phyloP scores from a whole-genome alignment of 768 basidiomycete species.

The Trametes cingulata region DNA sequence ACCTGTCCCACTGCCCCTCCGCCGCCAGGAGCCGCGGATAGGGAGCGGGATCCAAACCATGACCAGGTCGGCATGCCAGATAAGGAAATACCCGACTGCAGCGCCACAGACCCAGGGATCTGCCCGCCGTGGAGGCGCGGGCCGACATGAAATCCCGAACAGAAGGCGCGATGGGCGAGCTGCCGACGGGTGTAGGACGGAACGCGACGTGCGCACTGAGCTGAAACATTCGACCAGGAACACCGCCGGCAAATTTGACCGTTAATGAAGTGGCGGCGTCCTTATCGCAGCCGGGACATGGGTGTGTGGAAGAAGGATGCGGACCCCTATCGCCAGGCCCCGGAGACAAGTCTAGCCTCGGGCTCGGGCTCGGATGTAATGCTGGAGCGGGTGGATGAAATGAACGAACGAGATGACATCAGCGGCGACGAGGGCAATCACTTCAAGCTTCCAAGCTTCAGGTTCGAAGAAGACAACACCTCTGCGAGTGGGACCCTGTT shows the following conservation, averaged over 20 bases:
- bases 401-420: background rate
- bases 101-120: background rate
- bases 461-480: no score
- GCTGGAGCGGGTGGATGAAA: background rate
- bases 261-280: background rate
- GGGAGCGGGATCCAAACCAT: background rate
- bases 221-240: background rate
- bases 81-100: constrained; percentile 8
- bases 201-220: background rate
- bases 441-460: no score
- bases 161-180: background rate
- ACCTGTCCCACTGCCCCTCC: no score
- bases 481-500: no score
- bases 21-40: background rate
- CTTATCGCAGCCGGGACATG: background rate
- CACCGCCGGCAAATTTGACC: background rate
- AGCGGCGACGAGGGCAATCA: background rate
- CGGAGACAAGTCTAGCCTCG: background rate
- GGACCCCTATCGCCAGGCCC: background rate
- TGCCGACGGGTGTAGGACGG: background rate
- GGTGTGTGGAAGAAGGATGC: background rate
- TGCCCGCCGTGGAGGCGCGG: background rate
- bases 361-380: background rate
- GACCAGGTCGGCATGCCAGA: background rate
- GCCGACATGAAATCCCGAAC: background rate